phyloP scores from a whole-genome alignment of 257 asterid species.

The Nicotiana benthamiana region DNA sequence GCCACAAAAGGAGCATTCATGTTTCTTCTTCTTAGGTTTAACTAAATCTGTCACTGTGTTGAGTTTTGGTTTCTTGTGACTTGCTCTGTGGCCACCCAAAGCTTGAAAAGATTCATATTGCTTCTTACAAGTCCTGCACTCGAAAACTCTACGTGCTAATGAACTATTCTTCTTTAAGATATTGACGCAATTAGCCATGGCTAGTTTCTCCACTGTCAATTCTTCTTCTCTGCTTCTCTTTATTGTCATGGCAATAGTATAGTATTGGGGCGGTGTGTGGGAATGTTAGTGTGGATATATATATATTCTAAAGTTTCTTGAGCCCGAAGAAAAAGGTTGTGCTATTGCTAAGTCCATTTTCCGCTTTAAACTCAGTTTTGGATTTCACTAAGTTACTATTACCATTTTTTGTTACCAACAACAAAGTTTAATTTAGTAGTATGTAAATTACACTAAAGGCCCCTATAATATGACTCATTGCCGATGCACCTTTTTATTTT shows the following conservation, averaged over 20 bases:
- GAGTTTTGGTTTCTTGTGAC: constrained; percentile 22
- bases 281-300: neutral
- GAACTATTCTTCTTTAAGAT: neutral
- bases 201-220: constrained; percentile 3
- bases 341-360: neutral
- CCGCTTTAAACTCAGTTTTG: neutral
- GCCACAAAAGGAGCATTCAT: neutral
- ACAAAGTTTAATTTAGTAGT: no score
- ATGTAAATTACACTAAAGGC: no score
- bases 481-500: no score
- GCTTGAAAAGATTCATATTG: constrained; percentile 26
- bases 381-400: neutral
- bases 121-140: constrained; percentile 30
- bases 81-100: constrained; percentile 32
- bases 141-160: neutral
- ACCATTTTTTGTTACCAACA: neutral
- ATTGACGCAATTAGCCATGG: constrained; percentile 13
- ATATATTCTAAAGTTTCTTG: neutral
- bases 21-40: neutral
- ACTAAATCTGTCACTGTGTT: neutral
- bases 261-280: neutral
- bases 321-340: neutral
- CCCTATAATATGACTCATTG: no score
- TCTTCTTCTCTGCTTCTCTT: constrained; percentile 2
- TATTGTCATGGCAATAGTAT: neutral